Evolutionary conservation across 371 early-diverging fungal species (phyloP).

Genomic region (Mortierella polycephala): DNA sequence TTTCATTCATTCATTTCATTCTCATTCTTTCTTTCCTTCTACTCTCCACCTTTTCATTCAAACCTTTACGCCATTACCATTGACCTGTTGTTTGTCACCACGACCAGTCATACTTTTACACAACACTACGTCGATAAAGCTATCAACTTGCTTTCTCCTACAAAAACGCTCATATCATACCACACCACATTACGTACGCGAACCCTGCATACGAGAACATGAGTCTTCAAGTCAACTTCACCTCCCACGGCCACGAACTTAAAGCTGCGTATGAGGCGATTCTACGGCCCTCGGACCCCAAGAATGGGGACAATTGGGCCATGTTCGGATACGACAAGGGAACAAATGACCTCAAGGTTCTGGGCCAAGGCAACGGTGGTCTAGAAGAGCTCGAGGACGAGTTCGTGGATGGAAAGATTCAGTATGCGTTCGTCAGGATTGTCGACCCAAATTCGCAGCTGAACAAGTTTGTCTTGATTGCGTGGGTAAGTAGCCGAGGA

Average conservation of each 20-base stretch:
- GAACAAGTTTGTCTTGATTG: constrained; percentile 90
- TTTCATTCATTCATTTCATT: neutral
- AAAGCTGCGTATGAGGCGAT: constrained; percentile 76
- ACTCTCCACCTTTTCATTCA: neutral
- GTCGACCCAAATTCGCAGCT: constrained; percentile 89
- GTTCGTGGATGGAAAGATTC: constrained; percentile 89
- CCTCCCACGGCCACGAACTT: constrained; percentile 68
- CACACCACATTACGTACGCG: neutral
- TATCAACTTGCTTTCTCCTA: neutral
- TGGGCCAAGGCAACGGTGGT: constrained; percentile 78
- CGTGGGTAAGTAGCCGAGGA: constrained; percentile 73
- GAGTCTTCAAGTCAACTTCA: constrained; percentile 76
- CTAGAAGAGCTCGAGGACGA: constrained; percentile 91
- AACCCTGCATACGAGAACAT: constrained; percentile 31
- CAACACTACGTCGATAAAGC: too few species aligned
- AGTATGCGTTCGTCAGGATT: constrained; percentile 89
- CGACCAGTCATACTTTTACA: too few species aligned
- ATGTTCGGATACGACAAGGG: constrained; percentile 88
- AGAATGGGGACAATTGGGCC: constrained; percentile 75
- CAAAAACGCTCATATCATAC: neutral
- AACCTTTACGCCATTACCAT: neutral
- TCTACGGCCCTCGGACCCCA: constrained; percentile 55
- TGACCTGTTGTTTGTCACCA: neutral
- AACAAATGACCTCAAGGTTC: constrained; percentile 83
- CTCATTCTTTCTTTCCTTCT: neutral